Conservation (phyloP, 108 stramenopile species). For the Cyclotella atomus region DNA sequence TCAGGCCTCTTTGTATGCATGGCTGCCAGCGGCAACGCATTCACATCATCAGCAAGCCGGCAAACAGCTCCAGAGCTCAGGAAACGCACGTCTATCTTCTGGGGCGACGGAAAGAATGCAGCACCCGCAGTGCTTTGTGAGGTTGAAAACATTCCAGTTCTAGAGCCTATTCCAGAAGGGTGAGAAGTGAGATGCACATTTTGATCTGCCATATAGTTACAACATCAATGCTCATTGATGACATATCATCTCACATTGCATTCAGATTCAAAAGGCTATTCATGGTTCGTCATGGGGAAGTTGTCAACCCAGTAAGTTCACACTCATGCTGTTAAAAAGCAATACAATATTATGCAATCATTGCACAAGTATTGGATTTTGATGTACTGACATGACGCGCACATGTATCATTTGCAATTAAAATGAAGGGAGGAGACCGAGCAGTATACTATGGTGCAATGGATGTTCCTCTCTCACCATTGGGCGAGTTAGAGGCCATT, state of each 20-base stretch:
- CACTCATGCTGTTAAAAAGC: not conserved
- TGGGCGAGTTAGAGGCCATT: conserved; percentile 83
- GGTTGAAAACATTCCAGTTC: conserved; percentile 40
- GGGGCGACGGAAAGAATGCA: conserved; percentile 40
- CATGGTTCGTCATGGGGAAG: conserved; percentile 89
- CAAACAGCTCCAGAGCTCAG: no score
- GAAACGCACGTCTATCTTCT: conserved; percentile 9
- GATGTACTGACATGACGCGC: no score
- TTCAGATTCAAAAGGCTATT: conserved; percentile 71
- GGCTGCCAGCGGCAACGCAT: not conserved
- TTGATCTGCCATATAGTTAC: not conserved
- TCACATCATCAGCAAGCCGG: not conserved
- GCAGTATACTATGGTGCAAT: conserved; percentile 86
- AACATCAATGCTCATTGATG: no score
- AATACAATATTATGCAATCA: no score
- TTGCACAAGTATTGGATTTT: not conserved
- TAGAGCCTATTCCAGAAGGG: conserved; percentile 46
- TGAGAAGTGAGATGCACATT: conserved; percentile 8
- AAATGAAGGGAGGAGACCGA: conserved; percentile 67
- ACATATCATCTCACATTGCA: no score
- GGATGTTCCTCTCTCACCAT: conserved; percentile 83
- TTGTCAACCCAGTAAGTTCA: conserved; percentile 77
- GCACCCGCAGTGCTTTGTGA: conserved; percentile 44
- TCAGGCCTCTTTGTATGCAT: not conserved
- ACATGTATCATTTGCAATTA: not conserved